These are phyloP conservation scores for Xanthoconium separans DNA, from an alignment of 1,284 basidiomycete genomes.

Conservation along the genomic window DNA sequence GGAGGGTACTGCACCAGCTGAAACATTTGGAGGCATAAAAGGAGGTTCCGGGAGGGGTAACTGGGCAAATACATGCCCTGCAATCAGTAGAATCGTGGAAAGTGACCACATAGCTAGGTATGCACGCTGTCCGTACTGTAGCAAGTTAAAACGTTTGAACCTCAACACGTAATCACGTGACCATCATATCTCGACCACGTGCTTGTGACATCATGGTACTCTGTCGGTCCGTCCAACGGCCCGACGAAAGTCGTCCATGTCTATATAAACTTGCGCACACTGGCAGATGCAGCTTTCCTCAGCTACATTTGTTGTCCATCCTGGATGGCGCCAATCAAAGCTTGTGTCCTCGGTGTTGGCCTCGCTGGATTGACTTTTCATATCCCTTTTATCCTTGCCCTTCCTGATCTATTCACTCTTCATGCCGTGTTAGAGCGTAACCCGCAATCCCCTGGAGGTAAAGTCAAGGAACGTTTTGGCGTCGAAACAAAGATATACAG, in stretches of 20 bases:
- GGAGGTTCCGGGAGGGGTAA: conserved; percentile 60
- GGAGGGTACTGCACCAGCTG: conserved; percentile 55
- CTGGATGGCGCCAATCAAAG: conserved; percentile 56
- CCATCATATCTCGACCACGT: conserved; percentile 7
- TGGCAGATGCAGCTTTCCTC: too few species aligned
- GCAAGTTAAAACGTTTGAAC: too few species aligned
- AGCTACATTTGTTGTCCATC: neutral
- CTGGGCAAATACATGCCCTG: conserved; percentile 42
- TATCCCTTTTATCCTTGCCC: conserved; percentile 71
- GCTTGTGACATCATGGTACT: conserved; percentile 15
- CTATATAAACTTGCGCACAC: conserved; percentile 16
- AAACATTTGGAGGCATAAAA: conserved; percentile 61
- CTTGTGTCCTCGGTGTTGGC: conserved; percentile 75
- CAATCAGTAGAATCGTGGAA: conserved; percentile 19
- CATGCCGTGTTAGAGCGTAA: conserved; percentile 68
- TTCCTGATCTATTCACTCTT: conserved; percentile 73
- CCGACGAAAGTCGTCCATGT: neutral
- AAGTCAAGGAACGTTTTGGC: conserved; percentile 62
- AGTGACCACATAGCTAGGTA: conserved; percentile 22
- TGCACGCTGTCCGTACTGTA: too few species aligned
- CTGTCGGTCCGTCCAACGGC: neutral
- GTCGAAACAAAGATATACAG: conserved; percentile 55
- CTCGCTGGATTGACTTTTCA: conserved; percentile 78
- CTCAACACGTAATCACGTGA: conserved; percentile 26
- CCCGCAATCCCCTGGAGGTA: conserved; percentile 57